phyloP scores from a whole-genome alignment of 768 basidiomycete genomes.

The Kondoa subrosea region DNA sequence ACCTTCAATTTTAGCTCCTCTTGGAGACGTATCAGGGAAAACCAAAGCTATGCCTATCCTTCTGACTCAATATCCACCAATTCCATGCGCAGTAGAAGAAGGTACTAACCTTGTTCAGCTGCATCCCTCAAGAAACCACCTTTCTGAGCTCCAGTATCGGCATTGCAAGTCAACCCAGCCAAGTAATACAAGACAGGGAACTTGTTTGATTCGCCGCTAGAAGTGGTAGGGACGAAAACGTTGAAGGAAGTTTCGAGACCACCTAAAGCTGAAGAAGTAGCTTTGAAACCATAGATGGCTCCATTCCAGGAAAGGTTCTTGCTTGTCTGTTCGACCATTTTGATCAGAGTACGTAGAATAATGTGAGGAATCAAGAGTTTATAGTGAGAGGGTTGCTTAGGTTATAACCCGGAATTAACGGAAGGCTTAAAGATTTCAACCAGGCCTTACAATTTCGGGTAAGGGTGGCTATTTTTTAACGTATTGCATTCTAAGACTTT shows the following conservation, averaged over 20 bases:
- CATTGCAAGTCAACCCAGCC: conserved; percentile 67
- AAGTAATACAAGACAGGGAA: conserved; percentile 57
- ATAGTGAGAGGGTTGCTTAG: no score
- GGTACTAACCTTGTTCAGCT: conserved; percentile 40
- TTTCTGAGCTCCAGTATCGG: conserved; percentile 90
- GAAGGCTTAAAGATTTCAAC: no score
- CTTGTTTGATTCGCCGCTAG: conserved; percentile 36
- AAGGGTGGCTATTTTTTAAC: background rate
- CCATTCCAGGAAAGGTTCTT: conserved; percentile 67
- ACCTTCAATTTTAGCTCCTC: conserved; percentile 70
- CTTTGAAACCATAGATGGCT: conserved; percentile 62
- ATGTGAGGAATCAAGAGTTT: background rate
- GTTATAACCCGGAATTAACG: no score
- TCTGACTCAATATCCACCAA: background rate
- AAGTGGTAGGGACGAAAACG: conserved; percentile 56
- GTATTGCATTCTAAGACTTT: background rate
- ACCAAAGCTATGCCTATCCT: conserved; percentile 58
- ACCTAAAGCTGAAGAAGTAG: conserved; percentile 41
- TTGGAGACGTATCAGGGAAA: conserved; percentile 88
- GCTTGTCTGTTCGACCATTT: conserved; percentile 49
- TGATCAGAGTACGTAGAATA: background rate
- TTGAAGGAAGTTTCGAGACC: conserved; percentile 54
- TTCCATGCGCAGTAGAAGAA: background rate
- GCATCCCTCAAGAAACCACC: conserved; percentile 81
- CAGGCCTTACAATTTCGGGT: no score